Evolutionary conservation across 1,139 yeast species (phyloP).

Genomic region (Sugiyamaella sp.): DNA sequence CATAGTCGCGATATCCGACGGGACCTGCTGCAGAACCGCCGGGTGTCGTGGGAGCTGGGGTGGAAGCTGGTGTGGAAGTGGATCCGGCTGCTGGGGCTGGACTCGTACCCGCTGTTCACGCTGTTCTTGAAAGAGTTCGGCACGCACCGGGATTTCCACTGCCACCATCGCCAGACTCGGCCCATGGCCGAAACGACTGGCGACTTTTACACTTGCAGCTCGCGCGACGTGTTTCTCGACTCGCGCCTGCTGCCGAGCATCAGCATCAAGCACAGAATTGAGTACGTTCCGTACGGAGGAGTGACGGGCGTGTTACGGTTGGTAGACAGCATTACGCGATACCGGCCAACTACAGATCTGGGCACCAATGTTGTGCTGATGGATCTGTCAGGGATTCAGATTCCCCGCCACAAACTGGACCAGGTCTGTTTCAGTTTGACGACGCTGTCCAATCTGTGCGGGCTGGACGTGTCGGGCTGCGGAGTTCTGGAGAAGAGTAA

Average conservation of each 20-base stretch:
- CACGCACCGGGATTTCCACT: slow-evolving; percentile 27
- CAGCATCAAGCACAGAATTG: slow-evolving; percentile 21
- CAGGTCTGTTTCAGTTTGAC: slow-evolving; percentile 26
- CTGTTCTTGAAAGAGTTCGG: slow-evolving; percentile 32
- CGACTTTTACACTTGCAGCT: neutral
- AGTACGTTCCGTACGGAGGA: slow-evolving; percentile 17
- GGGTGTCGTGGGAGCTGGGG: slow-evolving; percentile 26
- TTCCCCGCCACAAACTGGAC: slow-evolving; percentile 7
- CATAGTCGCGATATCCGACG: slow-evolving; percentile 21
- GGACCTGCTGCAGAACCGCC: slow-evolving; percentile 16
- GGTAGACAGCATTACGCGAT: slow-evolving; percentile 6
- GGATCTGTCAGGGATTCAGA: slow-evolving; percentile 26
- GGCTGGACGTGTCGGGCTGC: slow-evolving; percentile 32
- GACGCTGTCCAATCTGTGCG: slow-evolving; percentile 28
- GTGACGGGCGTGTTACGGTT: neutral
- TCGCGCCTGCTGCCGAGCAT: slow-evolving; percentile 12
- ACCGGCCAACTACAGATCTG: neutral
- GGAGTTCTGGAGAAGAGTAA: slow-evolving; percentile 19
- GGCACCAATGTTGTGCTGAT: slow-evolving; percentile 26
- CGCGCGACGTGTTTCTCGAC: slow-evolving; percentile 13
- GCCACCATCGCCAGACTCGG: slow-evolving; percentile 25
- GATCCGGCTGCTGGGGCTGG: slow-evolving; percentile 31
- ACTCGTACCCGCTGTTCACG: slow-evolving; percentile 33
- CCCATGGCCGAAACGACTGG: neutral
- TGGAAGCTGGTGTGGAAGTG: slow-evolving; percentile 36